Evolutionary conservation across 2,329 filamentous ascomycete genomes (phyloP).

Genomic region (Trichothecium sympodiale): DNA sequence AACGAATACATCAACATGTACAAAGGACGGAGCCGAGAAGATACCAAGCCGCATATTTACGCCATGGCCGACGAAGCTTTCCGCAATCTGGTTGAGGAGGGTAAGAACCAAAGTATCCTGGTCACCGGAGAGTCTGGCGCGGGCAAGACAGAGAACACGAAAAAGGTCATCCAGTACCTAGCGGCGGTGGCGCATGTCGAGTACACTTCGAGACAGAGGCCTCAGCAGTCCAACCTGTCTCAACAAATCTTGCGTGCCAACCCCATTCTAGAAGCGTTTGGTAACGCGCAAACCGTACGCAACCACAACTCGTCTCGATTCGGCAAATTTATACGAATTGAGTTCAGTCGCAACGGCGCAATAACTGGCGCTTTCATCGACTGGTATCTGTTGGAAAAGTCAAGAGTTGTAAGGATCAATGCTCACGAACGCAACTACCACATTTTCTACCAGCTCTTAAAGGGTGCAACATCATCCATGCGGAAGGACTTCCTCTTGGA

Average conservation of each 20-base stretch:
- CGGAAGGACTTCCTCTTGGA: conserved; percentile 69
- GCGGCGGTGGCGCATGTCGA: conserved; percentile 87
- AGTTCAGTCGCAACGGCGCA: conserved; percentile 77
- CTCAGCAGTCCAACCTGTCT: conserved; percentile 70
- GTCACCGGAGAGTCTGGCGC: conserved; percentile 97
- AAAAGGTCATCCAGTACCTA: conserved; percentile 98
- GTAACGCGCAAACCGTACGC: conserved; percentile 92
- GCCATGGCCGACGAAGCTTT: conserved; percentile 97
- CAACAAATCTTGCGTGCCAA: conserved; percentile 95
- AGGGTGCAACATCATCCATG: conserved; percentile 64
- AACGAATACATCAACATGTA: conserved; percentile 99
- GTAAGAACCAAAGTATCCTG: conserved; percentile 91
- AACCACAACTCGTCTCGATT: conserved; percentile 99
- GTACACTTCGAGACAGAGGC: conserved; percentile 50
- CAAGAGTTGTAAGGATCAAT: conserved; percentile 86
- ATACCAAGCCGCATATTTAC: conserved; percentile 94
- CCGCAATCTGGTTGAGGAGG: conserved; percentile 88
- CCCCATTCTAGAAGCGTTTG: conserved; percentile 94
- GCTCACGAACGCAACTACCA: conserved; percentile 89
- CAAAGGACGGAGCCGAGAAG: conserved; percentile 78
- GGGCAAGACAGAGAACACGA: conserved; percentile 97
- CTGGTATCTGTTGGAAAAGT: conserved; percentile 97
- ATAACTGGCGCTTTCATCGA: conserved; percentile 96
- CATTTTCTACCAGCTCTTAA: conserved; percentile 90
- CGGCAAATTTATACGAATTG: conserved; percentile 96